phyloP scores from a whole-genome alignment of 345 rosid species.

The Noccaea caerulescens region DNA sequence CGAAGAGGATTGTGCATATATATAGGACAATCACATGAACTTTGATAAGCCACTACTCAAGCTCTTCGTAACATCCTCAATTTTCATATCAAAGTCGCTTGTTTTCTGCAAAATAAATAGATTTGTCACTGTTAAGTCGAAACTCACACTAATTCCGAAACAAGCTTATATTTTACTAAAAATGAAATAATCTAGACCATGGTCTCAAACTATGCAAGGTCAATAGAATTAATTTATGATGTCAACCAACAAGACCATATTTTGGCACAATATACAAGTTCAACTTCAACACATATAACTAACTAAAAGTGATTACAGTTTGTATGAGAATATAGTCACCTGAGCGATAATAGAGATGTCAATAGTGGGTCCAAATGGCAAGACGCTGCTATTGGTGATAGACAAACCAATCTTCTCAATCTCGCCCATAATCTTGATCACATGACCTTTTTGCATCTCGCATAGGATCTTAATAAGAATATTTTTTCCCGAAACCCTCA shows the following conservation, averaged over 20 bases:
- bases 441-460: constrained; percentile 68
- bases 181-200: background rate
- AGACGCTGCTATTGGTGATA: constrained; percentile 58
- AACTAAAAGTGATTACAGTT: background rate
- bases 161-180: background rate
- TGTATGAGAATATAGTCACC: constrained; percentile 48
- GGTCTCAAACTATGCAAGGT: background rate
- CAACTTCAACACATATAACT: background rate
- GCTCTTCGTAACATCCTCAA: constrained; percentile 64
- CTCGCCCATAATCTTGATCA: constrained; percentile 61
- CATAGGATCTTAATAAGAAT: constrained; percentile 76
- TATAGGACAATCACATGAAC: constrained; percentile 45
- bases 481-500: constrained; percentile 63
- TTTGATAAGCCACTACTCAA: constrained; percentile 52
- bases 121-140: background rate
- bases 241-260: background rate
- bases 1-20: background rate
- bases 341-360: constrained; percentile 72
- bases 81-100: constrained; percentile 53
- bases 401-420: constrained; percentile 67
- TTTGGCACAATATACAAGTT: background rate
- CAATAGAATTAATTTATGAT: background rate
- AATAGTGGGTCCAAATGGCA: constrained; percentile 72
- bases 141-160: background rate
- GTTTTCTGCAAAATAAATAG: constrained; percentile 58